Conservation (phyloP, 495 filamentous ascomycete genomes). For the Talaromyces wortmannii region DNA sequence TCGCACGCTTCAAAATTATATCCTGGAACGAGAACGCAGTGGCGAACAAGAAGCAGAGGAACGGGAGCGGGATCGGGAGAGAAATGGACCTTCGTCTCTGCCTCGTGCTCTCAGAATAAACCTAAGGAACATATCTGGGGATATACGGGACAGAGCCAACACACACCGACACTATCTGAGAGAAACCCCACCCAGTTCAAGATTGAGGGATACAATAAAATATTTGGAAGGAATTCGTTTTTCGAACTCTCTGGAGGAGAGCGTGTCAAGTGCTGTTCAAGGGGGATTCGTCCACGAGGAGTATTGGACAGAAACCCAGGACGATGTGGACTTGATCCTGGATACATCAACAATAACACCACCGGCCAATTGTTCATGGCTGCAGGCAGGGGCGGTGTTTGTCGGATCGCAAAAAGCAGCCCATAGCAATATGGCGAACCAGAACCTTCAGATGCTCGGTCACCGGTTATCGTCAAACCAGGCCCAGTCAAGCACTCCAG, state of each 20-base stretch:
- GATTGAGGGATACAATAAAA: slow-evolving; percentile 56
- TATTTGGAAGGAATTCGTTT: slow-evolving; percentile 57
- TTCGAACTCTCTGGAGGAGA: slow-evolving; percentile 49
- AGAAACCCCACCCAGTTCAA: slow-evolving; percentile 30
- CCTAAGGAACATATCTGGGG: slow-evolving; percentile 23
- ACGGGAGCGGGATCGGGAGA: slow-evolving; percentile 3
- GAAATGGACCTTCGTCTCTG: not conserved
- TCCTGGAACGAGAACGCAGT: slow-evolving; percentile 22
- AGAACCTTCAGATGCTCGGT: slow-evolving; percentile 14
- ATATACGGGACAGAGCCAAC: slow-evolving; percentile 38
- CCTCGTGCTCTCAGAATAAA: slow-evolving; percentile 2
- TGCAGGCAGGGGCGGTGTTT: slow-evolving; percentile 58
- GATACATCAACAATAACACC: slow-evolving; percentile 47
- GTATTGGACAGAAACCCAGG: slow-evolving; percentile 25
- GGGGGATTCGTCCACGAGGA: slow-evolving; percentile 40
- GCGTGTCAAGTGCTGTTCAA: slow-evolving; percentile 42
- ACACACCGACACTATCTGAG: slow-evolving; percentile 45
- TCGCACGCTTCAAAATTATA: slow-evolving; percentile 38
- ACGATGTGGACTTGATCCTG: slow-evolving; percentile 56
- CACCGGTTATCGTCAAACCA: slow-evolving; percentile 19
- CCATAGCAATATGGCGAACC: slow-evolving; percentile 10
- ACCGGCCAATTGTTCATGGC: slow-evolving; percentile 56
- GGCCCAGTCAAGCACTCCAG: slow-evolving; percentile 20
- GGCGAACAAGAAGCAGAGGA: not conserved
- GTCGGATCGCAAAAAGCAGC: slow-evolving; percentile 52